These are phyloP conservation scores for Beauveria pseudobassiana DNA, from an alignment of 2,329 filamentous ascomycete species.

Conservation along the genomic window DNA sequence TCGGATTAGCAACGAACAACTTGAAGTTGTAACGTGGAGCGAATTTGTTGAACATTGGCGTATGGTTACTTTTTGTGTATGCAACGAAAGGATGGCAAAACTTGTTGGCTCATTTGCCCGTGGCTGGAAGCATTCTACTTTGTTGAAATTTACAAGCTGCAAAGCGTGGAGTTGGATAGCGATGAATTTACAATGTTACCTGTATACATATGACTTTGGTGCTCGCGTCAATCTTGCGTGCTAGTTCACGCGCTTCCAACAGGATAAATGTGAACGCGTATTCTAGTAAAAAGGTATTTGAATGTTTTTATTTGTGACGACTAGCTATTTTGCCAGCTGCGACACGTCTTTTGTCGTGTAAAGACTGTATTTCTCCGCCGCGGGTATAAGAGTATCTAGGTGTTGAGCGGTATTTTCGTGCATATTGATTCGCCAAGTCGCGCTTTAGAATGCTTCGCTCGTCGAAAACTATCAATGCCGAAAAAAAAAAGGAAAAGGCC, in stretches of 20 bases:
- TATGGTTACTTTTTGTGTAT: background rate
- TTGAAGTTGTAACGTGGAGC: background rate
- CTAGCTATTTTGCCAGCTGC: background rate
- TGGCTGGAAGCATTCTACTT: background rate
- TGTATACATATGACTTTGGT: background rate
- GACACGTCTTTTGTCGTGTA: background rate
- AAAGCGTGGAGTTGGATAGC: constrained; percentile 10
- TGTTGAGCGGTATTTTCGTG: background rate
- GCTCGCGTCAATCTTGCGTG: too few relatives aligned
- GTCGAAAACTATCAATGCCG: constrained; percentile 15
- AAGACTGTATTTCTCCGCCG: background rate
- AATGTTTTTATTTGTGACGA: background rate
- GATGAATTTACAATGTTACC: background rate
- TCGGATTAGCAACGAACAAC: background rate
- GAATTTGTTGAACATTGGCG: background rate
- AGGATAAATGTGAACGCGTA: background rate
- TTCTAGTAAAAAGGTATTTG: background rate
- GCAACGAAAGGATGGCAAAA: background rate
- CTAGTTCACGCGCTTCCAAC: too few relatives aligned
- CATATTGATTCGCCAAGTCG: background rate
- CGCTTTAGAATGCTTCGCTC: constrained; percentile 17
- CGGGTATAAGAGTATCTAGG: background rate
- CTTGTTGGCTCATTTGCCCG: background rate
- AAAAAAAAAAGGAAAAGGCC: background rate
- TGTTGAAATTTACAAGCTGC: background rate